Percentiles rank a stretch among this genome's conserved stretches.
phyloP scores from a whole-genome alignment of 257 asterid species.

The Solanum habrochaites region DNA sequence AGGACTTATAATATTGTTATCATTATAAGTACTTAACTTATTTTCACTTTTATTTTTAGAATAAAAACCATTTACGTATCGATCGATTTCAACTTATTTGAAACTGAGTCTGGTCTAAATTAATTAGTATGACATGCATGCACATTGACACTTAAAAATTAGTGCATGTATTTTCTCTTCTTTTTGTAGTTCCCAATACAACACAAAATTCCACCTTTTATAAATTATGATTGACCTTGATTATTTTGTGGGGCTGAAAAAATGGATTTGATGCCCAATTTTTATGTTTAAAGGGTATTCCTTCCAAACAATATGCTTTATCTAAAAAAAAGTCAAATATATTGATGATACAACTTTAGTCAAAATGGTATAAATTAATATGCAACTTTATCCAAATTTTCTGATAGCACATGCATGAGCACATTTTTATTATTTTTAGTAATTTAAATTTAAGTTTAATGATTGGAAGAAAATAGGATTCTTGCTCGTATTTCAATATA shows the following conservation, averaged over 20 bases:
- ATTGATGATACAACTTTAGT: neutral
- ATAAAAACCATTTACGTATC: neutral
- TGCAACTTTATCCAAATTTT: neutral
- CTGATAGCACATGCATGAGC: neutral
- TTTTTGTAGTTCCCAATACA: neutral
- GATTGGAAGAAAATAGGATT: neutral
- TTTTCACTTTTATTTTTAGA: neutral
- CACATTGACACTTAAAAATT: neutral
- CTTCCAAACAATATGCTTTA: neutral
- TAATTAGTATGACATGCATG: neutral
- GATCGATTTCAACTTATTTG: neutral
- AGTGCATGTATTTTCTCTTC: neutral
- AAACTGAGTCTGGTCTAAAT: neutral
- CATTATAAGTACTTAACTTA: neutral
- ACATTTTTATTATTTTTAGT: neutral
- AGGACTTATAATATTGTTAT: neutral
- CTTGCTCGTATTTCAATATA: no score
- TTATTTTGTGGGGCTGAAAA: neutral
- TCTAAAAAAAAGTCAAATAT: neutral
- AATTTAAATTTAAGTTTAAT: neutral
- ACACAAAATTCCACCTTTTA: neutral
- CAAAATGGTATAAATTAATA: neutral
- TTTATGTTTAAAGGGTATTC: neutral
- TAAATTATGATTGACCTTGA: neutral
- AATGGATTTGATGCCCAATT: neutral